Evolutionary conservation across 2,329 filamentous ascomycete species (phyloP).

Genomic region (Monosporascus cannonballus): DNA sequence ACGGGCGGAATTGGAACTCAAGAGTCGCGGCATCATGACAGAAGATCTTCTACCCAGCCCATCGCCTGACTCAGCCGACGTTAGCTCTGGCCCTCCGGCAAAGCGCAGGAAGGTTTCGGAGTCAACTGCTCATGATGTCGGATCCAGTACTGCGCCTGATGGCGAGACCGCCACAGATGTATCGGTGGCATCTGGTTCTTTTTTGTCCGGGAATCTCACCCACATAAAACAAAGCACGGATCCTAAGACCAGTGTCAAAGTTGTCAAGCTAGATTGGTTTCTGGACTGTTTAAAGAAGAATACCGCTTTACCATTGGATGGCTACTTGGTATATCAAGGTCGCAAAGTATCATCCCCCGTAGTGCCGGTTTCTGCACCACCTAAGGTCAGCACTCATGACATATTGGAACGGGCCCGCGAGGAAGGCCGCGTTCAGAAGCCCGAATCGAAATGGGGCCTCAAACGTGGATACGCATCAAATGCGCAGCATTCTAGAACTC

Average conservation of each 20-base stretch:
- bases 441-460: conserved; percentile 7
- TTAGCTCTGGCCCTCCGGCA: conserved; percentile 14
- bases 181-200: neutral
- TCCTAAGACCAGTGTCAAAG: conserved; percentile 33
- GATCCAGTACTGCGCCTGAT: conserved; percentile 25
- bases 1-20: conserved; percentile 72
- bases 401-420: conserved; percentile 26
- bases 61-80: neutral
- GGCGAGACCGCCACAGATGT: conserved; percentile 6
- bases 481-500: conserved; percentile 13
- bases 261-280: conserved; percentile 56
- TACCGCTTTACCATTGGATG: conserved; percentile 38
- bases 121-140: conserved; percentile 11
- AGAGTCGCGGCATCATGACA: conserved; percentile 56
- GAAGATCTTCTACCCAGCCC: conserved; percentile 34
- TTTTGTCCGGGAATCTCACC: conserved; percentile 7
- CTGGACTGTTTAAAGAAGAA: conserved; percentile 42
- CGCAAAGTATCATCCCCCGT: conserved; percentile 19
- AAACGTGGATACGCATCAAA: conserved; percentile 2
- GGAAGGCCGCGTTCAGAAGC: conserved; percentile 8
- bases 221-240: neutral
- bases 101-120: conserved; percentile 34
- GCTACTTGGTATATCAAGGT: conserved; percentile 52
- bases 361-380: conserved; percentile 6
- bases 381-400: conserved; percentile 12